phyloP scores from a whole-genome alignment of 257 asterid genomes.

The Plectranthus barbatus region DNA sequence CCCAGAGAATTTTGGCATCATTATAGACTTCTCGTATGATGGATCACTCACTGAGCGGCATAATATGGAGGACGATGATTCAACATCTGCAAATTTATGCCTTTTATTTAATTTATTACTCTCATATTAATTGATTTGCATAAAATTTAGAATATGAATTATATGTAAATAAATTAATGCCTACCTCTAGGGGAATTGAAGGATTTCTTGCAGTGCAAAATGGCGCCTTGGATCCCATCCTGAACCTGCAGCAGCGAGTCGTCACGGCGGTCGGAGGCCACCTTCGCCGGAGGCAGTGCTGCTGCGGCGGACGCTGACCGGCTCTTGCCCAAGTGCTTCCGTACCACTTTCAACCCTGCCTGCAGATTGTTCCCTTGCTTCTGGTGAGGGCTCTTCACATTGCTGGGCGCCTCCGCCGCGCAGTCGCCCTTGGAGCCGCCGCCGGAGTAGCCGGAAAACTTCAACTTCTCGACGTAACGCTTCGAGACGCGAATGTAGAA shows the following conservation, averaged over 20 bases:
- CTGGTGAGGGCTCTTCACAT: conserved; percentile 18
- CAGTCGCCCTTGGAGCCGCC: conserved; percentile 24
- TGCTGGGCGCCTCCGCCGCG: conserved; percentile 2
- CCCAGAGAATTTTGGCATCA: conserved; percentile 19
- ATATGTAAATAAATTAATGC: not conserved
- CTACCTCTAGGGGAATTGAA: conserved; percentile 72
- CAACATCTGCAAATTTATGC: conserved; percentile 27
- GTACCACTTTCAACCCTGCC: conserved; percentile 55
- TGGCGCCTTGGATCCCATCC: conserved; percentile 88
- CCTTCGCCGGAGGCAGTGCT: conserved; percentile 20
- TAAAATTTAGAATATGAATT: too few relatives aligned
- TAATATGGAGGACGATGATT: conserved; percentile 23
- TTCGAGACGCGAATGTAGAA: conserved; percentile 67
- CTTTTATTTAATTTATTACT: not conserved
- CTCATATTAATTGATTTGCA: too few relatives aligned
- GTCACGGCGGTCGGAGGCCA: conserved; percentile 49
- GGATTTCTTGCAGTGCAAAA: conserved; percentile 81
- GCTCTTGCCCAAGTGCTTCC: conserved; percentile 65
- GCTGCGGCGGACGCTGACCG: conserved; percentile 57
- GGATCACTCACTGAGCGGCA: conserved; percentile 64
- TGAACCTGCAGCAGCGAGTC: conserved; percentile 70
- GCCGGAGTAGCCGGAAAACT: conserved; percentile 34
- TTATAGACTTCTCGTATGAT: conserved; percentile 41
- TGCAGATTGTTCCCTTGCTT: conserved; percentile 53
- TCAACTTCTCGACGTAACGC: conserved; percentile 58